These are phyloP conservation scores for Micromonas commoda DNA, from an alignment of 139 green algal species.

Conservation along the genomic window DNA sequence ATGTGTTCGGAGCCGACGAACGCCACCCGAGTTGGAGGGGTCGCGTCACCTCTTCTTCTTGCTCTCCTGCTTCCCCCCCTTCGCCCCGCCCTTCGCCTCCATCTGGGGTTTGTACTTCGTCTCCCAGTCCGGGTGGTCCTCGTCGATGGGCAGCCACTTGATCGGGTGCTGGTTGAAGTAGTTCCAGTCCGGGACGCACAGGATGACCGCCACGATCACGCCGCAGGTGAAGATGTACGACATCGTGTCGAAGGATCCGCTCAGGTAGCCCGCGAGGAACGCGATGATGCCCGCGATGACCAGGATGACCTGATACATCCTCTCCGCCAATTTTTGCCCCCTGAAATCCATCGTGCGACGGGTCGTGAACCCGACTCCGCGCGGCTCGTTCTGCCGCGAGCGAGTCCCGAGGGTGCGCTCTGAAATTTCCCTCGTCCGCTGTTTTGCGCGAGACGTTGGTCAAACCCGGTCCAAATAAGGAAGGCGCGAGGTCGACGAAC, in stretches of 20 bases:
- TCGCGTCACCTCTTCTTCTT: neutral
- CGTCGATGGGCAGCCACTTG: neutral
- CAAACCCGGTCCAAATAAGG: no score
- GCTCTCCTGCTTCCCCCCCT: neutral
- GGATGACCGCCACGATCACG: neutral
- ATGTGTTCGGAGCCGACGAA: no score
- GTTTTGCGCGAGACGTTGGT: no score
- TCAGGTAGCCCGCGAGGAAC: neutral
- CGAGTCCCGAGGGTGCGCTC: no score
- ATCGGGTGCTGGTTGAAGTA: neutral
- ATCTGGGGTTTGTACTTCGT: neutral
- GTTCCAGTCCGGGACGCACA: neutral
- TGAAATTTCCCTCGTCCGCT: no score
- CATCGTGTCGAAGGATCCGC: neutral
- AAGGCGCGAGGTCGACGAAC: no score
- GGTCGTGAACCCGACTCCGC: no score
- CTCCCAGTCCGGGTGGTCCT: neutral
- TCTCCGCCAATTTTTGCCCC: neutral
- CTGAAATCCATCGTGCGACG: neutral
- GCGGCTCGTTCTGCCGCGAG: no score
- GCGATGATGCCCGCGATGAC: neutral
- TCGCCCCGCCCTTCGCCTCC: neutral
- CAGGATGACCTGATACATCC: neutral
- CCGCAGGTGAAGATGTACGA: neutral
- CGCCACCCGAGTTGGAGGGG: no score